Conservation (phyloP, 2,329 filamentous ascomycete species). For the Penicillium sp. region DNA sequence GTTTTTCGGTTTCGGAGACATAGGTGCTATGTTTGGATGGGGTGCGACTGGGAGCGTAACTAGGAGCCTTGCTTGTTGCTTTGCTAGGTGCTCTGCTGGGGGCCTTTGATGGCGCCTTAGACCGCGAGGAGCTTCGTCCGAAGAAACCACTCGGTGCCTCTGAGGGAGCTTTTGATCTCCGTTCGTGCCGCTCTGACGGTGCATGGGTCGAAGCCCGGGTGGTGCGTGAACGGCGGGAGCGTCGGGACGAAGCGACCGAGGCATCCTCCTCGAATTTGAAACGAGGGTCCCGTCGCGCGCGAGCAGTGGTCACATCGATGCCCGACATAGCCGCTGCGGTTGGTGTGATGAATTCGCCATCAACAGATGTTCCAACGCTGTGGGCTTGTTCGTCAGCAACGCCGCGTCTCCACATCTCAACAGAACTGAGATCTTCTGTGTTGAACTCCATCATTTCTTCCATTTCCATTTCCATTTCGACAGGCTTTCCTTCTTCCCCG, state of each 20-base stretch:
- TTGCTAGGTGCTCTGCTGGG: conserved; percentile 18
- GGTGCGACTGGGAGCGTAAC: conserved; percentile 13
- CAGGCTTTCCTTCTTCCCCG: conserved; percentile 8
- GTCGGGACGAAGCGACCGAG: conserved; percentile 37
- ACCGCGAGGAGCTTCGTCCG: conserved; percentile 20
- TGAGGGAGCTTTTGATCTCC: conserved; percentile 17
- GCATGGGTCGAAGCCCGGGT: conserved; percentile 18
- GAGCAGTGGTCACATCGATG: conserved; percentile 37
- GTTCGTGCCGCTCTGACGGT: conserved; percentile 17
- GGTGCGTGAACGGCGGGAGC: conserved; percentile 34
- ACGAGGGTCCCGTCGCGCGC: conserved; percentile 31
- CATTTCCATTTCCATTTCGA: conserved; percentile 31
- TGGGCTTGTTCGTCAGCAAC: conserved; percentile 57
- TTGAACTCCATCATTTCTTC: conserved; percentile 58
- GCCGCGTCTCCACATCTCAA: conserved; percentile 63
- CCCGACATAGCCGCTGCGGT: conserved; percentile 52
- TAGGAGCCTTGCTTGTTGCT: conserved; percentile 3
- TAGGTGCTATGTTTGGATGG: conserved; percentile 23
- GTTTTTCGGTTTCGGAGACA: conserved; percentile 28
- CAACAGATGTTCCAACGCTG: conserved; percentile 59
- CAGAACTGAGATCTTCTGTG: conserved; percentile 52
- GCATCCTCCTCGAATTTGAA: conserved; percentile 38
- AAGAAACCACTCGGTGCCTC: conserved; percentile 22
- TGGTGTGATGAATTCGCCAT: conserved; percentile 65
- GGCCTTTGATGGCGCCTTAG: conserved; percentile 22